Evolutionary conservation across 164 flowering plant species (phyloP), one percentile per base, ranked within the genome.

Genomic region (Taxillus chinensis): DNA sequence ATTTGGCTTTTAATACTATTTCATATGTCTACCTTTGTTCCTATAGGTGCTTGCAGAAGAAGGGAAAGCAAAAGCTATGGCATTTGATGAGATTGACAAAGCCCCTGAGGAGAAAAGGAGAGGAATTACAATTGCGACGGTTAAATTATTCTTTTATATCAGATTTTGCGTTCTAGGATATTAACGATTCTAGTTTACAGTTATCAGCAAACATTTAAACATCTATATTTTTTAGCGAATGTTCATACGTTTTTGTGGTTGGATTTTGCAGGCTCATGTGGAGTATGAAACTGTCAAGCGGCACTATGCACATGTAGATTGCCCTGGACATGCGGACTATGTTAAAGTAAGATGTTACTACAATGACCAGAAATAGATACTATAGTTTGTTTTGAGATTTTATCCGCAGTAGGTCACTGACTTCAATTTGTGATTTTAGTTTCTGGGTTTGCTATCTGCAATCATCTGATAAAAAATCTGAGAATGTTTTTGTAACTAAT

Each of bases 31-130:
- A 12, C 68, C 27, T 59, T 27, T 12, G 45, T 69, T 39, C 37
- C 41, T 40, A 14, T 50, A 93, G 99, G 97, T 93, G 45, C 77
- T 93, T 48, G 82, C 99, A 42, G 96, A 87, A 70, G 96, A 89
- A 77, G 97, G 99, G 5, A 89, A 89, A 74, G 96, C 97, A 13
- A 89, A 93, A 65, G 99, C 96, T 64, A 58, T 89, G 67, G 92
- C 97, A 39, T 93, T 90, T 70, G 96, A 90, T 78, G 96, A 93
- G 75, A 90, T 93, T 73, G 99, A 93, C 72, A 93, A 93, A 78
- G 99, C 97, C 64, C 97, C 99, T n/a, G 99, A 93, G 72, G 99
- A 90, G 84, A 89, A 82, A 69, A 86, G 83, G 81, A 84, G 97
- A 80, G 99, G 97, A 74, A 93, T 93, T 72, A 93, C 99, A 9